Evolutionary conservation across 345 rosid genomes (phyloP), one percentile per base, ranked within the genome.

Genomic region (Eucalyptus tenuipes): DNA sequence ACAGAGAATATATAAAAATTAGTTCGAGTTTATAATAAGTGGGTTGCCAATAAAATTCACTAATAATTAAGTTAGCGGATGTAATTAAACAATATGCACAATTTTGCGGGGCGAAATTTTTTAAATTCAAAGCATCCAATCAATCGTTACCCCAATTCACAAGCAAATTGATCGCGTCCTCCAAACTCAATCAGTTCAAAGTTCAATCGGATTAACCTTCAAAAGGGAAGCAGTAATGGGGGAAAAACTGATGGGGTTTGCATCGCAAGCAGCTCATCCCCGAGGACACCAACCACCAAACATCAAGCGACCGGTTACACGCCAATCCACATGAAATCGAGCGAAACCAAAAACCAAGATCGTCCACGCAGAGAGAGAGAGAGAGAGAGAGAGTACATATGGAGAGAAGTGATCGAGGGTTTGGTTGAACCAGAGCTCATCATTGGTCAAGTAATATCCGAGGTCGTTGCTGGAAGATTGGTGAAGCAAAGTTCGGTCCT

Each of bases 351-450:
- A 64, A 85, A 89, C 15, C 33, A 40, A 29, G 33, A 84, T 84
- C 53, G 47, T 42, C 48, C 71, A 48, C 13, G 13, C 13, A 48
- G 49, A 48, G 49, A 48, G 49, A 48, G 31, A 17, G 59, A 50
- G 47, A 68, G 3, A 10, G 50, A 71, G 24, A 87, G 85, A 68
- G 37, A 85, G 52, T 95, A 97, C 99, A 42, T 89, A 91, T 16
- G 99, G 97, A 85, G 98, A 95, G 92, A 88, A 97, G 93, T 97
- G 98, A 89, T 97, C 98, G 89, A 96, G 95, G 91, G 94, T 96
- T 91, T 97, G 99, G 92, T 94, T 92, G 91, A 96, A 93, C 98
- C 98, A 97, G 89, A 92, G 96, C 87, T 92, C 96, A 59, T 93
- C 68, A 10, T 93, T 94, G 86, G 98, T 97, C 94, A 96, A 95